phyloP scores from a whole-genome alignment of 805 yeast species.

The Candida peoriensis region DNA sequence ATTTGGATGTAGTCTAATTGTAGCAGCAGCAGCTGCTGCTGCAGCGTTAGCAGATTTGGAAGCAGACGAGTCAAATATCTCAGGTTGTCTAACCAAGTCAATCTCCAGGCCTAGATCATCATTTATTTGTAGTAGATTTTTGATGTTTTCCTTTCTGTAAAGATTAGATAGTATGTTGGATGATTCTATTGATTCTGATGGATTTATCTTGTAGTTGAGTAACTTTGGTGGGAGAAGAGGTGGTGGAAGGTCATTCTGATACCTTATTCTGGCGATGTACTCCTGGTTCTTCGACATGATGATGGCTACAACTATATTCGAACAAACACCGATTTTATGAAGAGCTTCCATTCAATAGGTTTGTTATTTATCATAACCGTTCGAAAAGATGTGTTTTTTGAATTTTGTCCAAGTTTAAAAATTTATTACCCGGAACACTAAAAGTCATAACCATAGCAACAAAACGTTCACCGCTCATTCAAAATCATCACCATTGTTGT shows the following conservation, averaged over 20 bases:
- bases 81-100: conserved; percentile 63
- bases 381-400: no score
- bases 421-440: no score
- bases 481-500: no score
- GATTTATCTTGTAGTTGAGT: conserved; percentile 42
- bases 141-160: conserved; percentile 65
- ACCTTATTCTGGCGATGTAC: conserved; percentile 76
- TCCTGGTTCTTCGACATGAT: conserved; percentile 56
- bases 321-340: no score
- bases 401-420: no score
- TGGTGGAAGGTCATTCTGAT: conserved; percentile 84
- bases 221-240: conserved; percentile 91
- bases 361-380: no score
- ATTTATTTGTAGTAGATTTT: conserved; percentile 53
- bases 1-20: conserved; percentile 60
- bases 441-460: no score
- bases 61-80: conserved; percentile 66
- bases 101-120: conserved; percentile 71
- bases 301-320: no score
- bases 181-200: conserved; percentile 41
- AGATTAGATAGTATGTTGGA: conserved; percentile 60
- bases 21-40: neutral
- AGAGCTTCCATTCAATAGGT: no score
- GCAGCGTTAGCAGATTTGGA: conserved; percentile 27
- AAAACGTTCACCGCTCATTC: no score